Conservation (phyloP, 352 stramenopile genomes). For the Plasmopara muralis region DNA sequence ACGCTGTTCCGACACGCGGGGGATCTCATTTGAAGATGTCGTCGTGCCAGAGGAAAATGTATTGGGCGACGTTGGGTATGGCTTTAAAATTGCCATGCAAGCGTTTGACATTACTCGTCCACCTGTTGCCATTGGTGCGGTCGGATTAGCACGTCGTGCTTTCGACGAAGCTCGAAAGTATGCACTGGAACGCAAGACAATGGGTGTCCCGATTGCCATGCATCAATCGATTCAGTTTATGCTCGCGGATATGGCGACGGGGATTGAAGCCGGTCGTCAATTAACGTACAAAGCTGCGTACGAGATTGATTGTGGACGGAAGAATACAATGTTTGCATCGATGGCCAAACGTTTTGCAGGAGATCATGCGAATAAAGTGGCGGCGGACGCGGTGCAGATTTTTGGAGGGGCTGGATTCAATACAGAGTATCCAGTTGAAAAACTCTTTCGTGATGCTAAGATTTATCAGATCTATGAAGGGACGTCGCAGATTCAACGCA, state of each 20-base stretch:
- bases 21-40: slow-evolving; percentile 89
- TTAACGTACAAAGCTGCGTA: slow-evolving; percentile 88
- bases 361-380: slow-evolving; percentile 82
- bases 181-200: slow-evolving; percentile 80
- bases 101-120: slow-evolving; percentile 88
- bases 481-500: slow-evolving; percentile 87
- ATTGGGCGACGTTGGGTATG: slow-evolving; percentile 77
- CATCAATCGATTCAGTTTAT: slow-evolving; percentile 88
- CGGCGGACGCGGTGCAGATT: slow-evolving; percentile 87
- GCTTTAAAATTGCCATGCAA: slow-evolving; percentile 92
- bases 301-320: slow-evolving; percentile 84
- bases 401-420: slow-evolving; percentile 89
- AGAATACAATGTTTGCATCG: slow-evolving; percentile 87
- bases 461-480: slow-evolving; percentile 92
- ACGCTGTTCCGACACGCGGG: slow-evolving; percentile 85
- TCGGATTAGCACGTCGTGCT: slow-evolving; percentile 78
- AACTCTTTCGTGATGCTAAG: slow-evolving; percentile 88
- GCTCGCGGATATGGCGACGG: slow-evolving; percentile 87
- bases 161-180: slow-evolving; percentile 89
- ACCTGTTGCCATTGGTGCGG: slow-evolving; percentile 80
- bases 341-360: slow-evolving; percentile 89
- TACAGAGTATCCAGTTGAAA: slow-evolving; percentile 90
- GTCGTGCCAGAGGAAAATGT: slow-evolving; percentile 85
- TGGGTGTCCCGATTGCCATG: slow-evolving; percentile 77
- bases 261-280: slow-evolving; percentile 77